Base-by-base conservation (phyloP, 495 filamentous ascomycete species). In the Daldinia vernicosa region DNA sequence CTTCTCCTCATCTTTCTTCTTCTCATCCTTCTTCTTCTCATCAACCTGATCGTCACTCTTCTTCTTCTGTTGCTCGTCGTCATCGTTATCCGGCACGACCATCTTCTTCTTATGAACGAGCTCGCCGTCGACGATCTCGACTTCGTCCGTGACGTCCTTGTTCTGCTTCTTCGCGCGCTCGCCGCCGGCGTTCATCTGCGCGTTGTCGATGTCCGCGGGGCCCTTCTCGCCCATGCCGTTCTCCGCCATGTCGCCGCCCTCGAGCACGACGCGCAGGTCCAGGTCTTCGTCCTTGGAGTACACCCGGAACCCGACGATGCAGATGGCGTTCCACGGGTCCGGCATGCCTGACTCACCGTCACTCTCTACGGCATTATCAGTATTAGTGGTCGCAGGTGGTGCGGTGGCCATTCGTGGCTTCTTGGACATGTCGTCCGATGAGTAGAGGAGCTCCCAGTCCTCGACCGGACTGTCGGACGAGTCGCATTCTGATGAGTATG, bases 191-290 rank as follows among this genome's bases (percentile, higher is more conserved):
- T 85, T 85, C 43, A 81, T 79, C 76, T 84, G 82, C 3, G 83
- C 83, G 52, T 85, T 81, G 59, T 85, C 83, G 24, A 85, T 76
- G 37, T 84, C 83, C 0, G 79, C 80, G 0, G 78, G 77, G 39
- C 82, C 83, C 75, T 84, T 84, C 75, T 83, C 80, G 43, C 82
- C 83, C 83, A 84, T 84, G 52, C 82, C 82, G 53, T 79, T 80
- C 69, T 85, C 82, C 27, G 76, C 75, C 32, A 84, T 79, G 69
- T 82, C 78, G 58, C 82, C 83, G 43, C 82, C 82, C 72, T 84
- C 82, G 71, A 84, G 77, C 40, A 85, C 82, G 33, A 84, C 78
- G 60, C 80, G 78, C 50, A 85, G 63, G 66, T 83, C 82, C 19
- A 85, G 68, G 32, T 80, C 75, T 39, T 82, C 76, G 67, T 85